Percentiles rank a stretch among this genome's conserved stretches.
These are phyloP conservation scores for Apostasia shenzhenica DNA, from an alignment of 106 monocot genomes.

Conservation along the genomic window DNA sequence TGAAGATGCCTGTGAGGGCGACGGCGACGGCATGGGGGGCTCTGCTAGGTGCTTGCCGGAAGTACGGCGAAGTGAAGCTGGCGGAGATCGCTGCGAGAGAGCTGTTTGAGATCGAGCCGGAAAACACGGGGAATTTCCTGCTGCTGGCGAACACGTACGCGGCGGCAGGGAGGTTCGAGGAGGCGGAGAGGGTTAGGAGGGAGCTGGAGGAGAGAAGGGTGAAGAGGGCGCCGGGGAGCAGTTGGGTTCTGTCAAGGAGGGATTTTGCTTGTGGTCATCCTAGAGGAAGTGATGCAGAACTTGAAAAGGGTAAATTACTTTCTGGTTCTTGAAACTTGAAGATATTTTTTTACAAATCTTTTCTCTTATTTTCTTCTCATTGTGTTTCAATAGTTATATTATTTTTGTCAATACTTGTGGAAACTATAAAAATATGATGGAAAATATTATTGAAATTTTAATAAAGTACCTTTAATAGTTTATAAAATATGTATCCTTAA, in stretches of 20 bases:
- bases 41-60: constrained; percentile 58
- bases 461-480: no score
- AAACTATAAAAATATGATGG: no score
- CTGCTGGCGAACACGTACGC: constrained; percentile 49
- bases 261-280: not conserved
- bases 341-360: no score
- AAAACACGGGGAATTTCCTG: constrained; percentile 65
- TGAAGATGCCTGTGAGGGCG: constrained; percentile 47
- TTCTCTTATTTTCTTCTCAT: no score
- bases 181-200: constrained; percentile 40
- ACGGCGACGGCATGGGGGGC: constrained; percentile 76
- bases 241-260: constrained; percentile 36
- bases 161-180: constrained; percentile 38
- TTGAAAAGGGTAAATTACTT: no score
- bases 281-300: no score
- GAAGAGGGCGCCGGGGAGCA: constrained; percentile 40
- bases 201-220: constrained; percentile 47
- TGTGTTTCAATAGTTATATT: no score
- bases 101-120: constrained; percentile 68
- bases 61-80: constrained; percentile 42
- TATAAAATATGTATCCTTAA: no score
- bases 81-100: constrained; percentile 54
- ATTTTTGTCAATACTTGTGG: no score
- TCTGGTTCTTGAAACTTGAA: no score
- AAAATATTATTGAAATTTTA: no score